Evolutionary conservation across 2,329 filamentous ascomycete species (phyloP).

Genomic region (Leptographium galeiforme): DNA sequence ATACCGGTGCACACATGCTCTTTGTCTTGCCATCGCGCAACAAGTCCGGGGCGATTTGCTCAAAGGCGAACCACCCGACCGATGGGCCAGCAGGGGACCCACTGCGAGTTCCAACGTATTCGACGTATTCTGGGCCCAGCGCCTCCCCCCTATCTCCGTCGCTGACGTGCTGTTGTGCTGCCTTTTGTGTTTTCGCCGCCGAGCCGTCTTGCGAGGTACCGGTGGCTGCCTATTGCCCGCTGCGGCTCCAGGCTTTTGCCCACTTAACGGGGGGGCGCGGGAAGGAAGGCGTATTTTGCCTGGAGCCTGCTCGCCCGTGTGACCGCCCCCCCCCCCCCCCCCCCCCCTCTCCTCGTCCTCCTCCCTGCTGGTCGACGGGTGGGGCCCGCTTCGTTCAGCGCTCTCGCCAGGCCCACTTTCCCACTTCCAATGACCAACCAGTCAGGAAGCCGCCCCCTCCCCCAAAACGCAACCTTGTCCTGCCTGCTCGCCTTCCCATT

Average conservation of each 20-base stretch:
- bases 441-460: not conserved
- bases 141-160: not conserved
- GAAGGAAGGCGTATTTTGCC: not conserved
- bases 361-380: not conserved
- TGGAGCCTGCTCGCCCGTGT: not conserved
- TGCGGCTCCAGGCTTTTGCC: not conserved
- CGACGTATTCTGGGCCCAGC: not conserved
- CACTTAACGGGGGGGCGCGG: too few species aligned
- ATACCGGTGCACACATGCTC: too few species aligned
- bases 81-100: not conserved
- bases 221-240: not conserved
- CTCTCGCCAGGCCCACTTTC: constrained; percentile 6
- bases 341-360: too few species aligned
- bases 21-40: not conserved
- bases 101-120: not conserved
- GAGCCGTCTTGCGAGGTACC: constrained; percentile 2
- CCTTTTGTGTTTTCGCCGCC: not conserved
- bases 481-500: constrained; percentile 2
- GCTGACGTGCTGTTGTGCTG: not conserved
- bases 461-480: not conserved
- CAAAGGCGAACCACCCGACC: not conserved
- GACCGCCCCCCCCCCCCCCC: not conserved
- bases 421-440: constrained; percentile 7
- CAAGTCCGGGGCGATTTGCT: too few species aligned
- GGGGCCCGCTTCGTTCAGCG: not conserved